phyloP scores from a whole-genome alignment of 805 yeast species.

The Wickerhamiella vanderwaltii region DNA sequence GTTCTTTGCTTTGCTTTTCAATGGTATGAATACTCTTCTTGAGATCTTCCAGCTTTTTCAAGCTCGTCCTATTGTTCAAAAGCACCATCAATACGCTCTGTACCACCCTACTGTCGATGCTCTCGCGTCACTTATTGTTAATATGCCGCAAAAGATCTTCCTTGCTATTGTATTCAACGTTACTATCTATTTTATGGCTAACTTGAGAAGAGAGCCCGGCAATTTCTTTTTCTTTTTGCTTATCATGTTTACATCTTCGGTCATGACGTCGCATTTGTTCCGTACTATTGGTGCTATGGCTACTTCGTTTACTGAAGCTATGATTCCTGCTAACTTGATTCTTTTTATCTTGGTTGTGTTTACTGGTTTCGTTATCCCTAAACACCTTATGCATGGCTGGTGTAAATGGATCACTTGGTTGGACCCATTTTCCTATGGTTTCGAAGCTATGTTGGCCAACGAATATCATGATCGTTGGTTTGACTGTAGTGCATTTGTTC shows the following conservation, averaged over 20 bases:
- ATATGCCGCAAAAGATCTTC: slow-evolving; percentile 47
- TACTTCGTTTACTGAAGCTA: slow-evolving; percentile 43
- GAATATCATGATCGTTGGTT: slow-evolving; percentile 51
- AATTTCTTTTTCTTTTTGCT: slow-evolving; percentile 42
- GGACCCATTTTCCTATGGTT: slow-evolving; percentile 45
- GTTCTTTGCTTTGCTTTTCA: slow-evolving; percentile 48
- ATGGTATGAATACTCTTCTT: slow-evolving; percentile 47
- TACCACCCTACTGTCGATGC: slow-evolving; percentile 70
- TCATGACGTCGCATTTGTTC: slow-evolving; percentile 41
- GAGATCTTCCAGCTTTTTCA: slow-evolving; percentile 40
- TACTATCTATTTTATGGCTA: slow-evolving; percentile 46
- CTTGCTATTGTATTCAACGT: slow-evolving; percentile 36
- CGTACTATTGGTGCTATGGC: slow-evolving; percentile 41
- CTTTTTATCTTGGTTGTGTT: slow-evolving; percentile 42
- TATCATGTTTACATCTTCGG: slow-evolving; percentile 34
- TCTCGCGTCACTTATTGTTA: slow-evolving; percentile 46
- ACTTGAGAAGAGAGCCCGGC: slow-evolving; percentile 38
- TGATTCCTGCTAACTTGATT: slow-evolving; percentile 45
- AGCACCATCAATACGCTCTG: slow-evolving; percentile 59
- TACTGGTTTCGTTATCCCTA: slow-evolving; percentile 53
- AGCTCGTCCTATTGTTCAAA: slow-evolving; percentile 48
- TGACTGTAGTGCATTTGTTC: slow-evolving; percentile 44
- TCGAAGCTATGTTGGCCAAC: slow-evolving; percentile 44
- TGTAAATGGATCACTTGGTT: slow-evolving; percentile 52
- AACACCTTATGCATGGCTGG: slow-evolving; percentile 56